Percentiles rank a stretch among this genome's conserved stretches.
These are phyloP conservation scores for Boletales sp. DNA, from an alignment of 768 basidiomycete species.

Conservation along the genomic window DNA sequence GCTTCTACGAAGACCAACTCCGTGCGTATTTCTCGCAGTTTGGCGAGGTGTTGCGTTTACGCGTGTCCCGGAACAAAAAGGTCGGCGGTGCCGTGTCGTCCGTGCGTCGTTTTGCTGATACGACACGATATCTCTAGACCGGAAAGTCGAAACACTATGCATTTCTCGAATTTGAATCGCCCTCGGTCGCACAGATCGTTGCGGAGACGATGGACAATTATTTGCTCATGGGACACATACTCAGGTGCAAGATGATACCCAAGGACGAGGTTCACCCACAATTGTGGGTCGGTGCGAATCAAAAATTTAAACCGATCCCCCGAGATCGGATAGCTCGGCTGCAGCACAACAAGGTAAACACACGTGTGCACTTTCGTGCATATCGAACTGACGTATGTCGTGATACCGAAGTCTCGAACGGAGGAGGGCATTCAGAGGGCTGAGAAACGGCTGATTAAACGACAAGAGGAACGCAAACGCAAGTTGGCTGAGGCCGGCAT, in stretches of 20 bases:
- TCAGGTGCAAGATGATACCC: slow-evolving; percentile 87
- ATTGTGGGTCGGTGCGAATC: slow-evolving; percentile 95
- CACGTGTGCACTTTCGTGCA: not conserved
- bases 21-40: slow-evolving; percentile 93
- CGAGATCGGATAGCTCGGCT: slow-evolving; percentile 63
- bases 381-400: slow-evolving; percentile 5
- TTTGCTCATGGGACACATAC: slow-evolving; percentile 89
- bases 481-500: slow-evolving; percentile 82
- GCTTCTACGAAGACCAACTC: slow-evolving; percentile 96
- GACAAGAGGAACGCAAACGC: slow-evolving; percentile 72
- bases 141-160: slow-evolving; percentile 96
- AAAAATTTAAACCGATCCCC: slow-evolving; percentile 82
- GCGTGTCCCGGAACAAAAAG: slow-evolving; percentile 93
- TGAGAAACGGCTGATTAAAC: slow-evolving; percentile 65
- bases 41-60: slow-evolving; percentile 81
- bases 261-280: slow-evolving; percentile 89
- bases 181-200: slow-evolving; percentile 88
- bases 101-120: not conserved
- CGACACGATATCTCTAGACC: slow-evolving; percentile 48
- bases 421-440: slow-evolving; percentile 63
- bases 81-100: slow-evolving; percentile 33
- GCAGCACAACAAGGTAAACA: slow-evolving; percentile 76
- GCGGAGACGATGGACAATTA: slow-evolving; percentile 99
- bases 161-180: slow-evolving; percentile 91
- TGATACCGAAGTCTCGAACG: slow-evolving; percentile 57